Percentiles rank a stretch among this genome's conserved stretches.
Evolutionary conservation across 2,329 filamentous ascomycete genomes (phyloP).

Genomic region (Cladosporium cucumerinum): DNA sequence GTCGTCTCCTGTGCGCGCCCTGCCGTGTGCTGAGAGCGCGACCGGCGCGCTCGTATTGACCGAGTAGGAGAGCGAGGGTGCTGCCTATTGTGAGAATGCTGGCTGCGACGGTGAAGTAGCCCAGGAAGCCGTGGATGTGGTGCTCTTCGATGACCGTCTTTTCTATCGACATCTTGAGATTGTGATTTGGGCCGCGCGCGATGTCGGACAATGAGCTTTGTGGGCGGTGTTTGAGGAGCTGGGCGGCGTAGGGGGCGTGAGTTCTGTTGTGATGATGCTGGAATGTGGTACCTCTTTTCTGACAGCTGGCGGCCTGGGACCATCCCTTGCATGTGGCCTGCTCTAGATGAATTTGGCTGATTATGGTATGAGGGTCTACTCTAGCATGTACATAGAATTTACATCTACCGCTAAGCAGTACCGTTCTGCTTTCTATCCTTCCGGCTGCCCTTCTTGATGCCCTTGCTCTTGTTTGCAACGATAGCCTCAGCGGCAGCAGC

Average conservation of each 20-base stretch:
- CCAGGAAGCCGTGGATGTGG: background rate
- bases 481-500: background rate
- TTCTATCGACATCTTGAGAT: background rate
- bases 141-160: background rate
- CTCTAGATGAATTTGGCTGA: background rate
- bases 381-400: background rate
- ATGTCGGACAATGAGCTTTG: background rate
- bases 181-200: background rate
- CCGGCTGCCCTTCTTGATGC: constrained; percentile 8
- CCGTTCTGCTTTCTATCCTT: background rate
- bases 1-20: background rate
- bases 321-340: background rate
- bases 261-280: background rate
- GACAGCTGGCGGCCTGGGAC: background rate
- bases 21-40: constrained; percentile 6
- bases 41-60: background rate
- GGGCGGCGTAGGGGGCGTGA: background rate
- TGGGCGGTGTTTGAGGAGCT: background rate
- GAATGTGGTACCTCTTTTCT: background rate
- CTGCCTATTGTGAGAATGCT: background rate
- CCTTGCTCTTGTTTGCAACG: constrained; percentile 1
- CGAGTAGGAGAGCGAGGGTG: background rate
- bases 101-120: constrained; percentile 3
- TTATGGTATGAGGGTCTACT: background rate
- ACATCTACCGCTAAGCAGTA: background rate